Base-by-base conservation (phyloP, 75 land plant species). In the Pseudotsuga menziesii region DNA sequence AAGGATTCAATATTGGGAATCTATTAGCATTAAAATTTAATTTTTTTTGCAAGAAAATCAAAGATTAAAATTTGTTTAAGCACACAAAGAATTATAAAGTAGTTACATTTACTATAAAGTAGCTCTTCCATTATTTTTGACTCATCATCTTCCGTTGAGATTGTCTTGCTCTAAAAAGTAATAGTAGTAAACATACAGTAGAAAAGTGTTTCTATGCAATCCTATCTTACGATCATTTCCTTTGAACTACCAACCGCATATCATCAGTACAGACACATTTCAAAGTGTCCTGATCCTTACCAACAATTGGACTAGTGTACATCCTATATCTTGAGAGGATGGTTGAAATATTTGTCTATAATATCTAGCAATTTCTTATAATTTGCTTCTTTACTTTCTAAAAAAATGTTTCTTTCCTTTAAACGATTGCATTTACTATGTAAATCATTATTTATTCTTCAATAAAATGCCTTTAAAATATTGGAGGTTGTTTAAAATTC, bases 21-120 rank as follows among this genome's bases (percentile, higher is more conserved):
- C n/a, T n/a, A n/a, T n/a, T n/a, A n/a, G n/a, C n/a, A n/a, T n/a
- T n/a, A n/a, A n/a, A n/a, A n/a, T n/a, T n/a, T n/a, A n/a, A n/a
- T n/a, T n/a, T n/a, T n/a, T n/a, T n/a, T n/a, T n/a, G n/a, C n/a
- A n/a, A n/a, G n/a, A n/a, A n/a, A n/a, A n/a, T n/a, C n/a, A n/a
- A n/a, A n/a, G n/a, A n/a, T n/a, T n/a, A n/a, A n/a, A n/a, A n/a
- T n/a, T n/a, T n/a, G n/a, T n/a, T n/a, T n/a, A n/a, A n/a, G n/a
- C n/a, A n/a, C n/a, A n/a, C n/a, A n/a, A n/a, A n/a, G n/a, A n/a
- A n/a, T n/a, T n/a, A n/a, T n/a, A n/a, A n/a, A n/a, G n/a, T n/a
- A n/a, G n/a, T n/a, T n/a, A n/a, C n/a, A n/a, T n/a, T n/a, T n/a
- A 60, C 66, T 62, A 25, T 19, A 66, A 76, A 16, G 61, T 76